These are phyloP conservation scores for Hyphodiscus hymeniophilus DNA, from an alignment of 495 filamentous ascomycete species.

Conservation along the genomic window DNA sequence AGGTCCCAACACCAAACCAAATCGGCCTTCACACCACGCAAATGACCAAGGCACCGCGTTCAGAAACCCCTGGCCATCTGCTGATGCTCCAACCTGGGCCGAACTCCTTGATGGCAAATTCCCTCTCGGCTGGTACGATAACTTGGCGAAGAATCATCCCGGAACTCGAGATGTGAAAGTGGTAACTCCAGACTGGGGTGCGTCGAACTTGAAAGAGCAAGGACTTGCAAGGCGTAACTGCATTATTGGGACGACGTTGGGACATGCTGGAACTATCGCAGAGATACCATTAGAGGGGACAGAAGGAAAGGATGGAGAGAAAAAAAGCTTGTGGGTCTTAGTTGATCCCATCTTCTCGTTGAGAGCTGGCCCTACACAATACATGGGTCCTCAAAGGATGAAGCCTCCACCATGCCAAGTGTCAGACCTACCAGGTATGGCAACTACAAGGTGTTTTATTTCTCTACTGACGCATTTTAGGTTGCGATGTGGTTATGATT, in stretches of 20 bases:
- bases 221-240: slow-evolving; percentile 2
- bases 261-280: slow-evolving; percentile 42
- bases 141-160: slow-evolving; percentile 8
- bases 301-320: slow-evolving; percentile 7
- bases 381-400: slow-evolving; percentile 41
- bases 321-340: slow-evolving; percentile 25
- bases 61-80: slow-evolving; percentile 47
- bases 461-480: slow-evolving; percentile 7
- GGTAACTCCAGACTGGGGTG: slow-evolving; percentile 12
- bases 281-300: slow-evolving; percentile 25
- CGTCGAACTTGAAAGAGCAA: slow-evolving; percentile 1
- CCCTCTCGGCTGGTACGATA: slow-evolving; percentile 12
- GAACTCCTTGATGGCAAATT: slow-evolving; percentile 20
- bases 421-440: slow-evolving; percentile 36
- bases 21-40: slow-evolving; percentile 16
- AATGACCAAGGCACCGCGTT: slow-evolving; percentile 28
- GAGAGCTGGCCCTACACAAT: slow-evolving; percentile 36
- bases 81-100: slow-evolving; percentile 22
- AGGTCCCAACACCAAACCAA: too few species aligned
- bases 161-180: slow-evolving; percentile 8
- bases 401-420: slow-evolving; percentile 40
- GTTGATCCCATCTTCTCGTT: slow-evolving; percentile 48
- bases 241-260: slow-evolving; percentile 37
- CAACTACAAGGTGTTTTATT: neutral
- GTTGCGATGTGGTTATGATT: slow-evolving; percentile 73